A percentile compares a stretch with the other conserved stretches of the same genome.
These are phyloP conservation scores for Globisporangium alternatum DNA, from an alignment of 352 stramenopile genomes.

Conservation along the genomic window DNA sequence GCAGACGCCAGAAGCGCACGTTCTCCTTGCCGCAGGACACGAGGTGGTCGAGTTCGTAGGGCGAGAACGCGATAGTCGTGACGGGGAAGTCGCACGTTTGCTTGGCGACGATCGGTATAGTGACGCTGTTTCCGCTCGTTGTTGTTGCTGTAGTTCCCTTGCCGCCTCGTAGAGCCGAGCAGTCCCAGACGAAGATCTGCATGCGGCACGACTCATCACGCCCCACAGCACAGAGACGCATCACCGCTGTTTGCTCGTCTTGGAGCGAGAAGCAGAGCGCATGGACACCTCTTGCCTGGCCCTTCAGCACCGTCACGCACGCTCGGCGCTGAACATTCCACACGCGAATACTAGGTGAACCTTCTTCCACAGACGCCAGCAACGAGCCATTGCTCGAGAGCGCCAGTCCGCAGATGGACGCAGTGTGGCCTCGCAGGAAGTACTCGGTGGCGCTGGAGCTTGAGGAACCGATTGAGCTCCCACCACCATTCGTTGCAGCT, in stretches of 20 bases:
- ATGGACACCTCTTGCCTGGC: slow-evolving; percentile 42
- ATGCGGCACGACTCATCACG: slow-evolving; percentile 61
- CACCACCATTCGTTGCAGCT: slow-evolving; percentile 6
- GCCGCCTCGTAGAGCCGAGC: slow-evolving; percentile 19
- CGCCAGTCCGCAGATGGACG: slow-evolving; percentile 32
- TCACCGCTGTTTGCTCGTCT: slow-evolving; percentile 12
- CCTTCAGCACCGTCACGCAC: slow-evolving; percentile 49
- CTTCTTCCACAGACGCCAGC: slow-evolving; percentile 39
- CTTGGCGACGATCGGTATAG: slow-evolving; percentile 51
- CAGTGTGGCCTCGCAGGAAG: slow-evolving; percentile 42
- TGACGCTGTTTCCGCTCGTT: background rate
- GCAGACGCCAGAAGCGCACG: slow-evolving; percentile 89
- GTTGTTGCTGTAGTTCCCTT: background rate
- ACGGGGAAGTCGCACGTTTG: slow-evolving; percentile 89
- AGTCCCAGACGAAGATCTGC: slow-evolving; percentile 79
- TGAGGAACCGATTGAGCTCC: background rate
- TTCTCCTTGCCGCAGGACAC: slow-evolving; percentile 91
- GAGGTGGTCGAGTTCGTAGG: slow-evolving; percentile 76
- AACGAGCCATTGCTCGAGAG: slow-evolving; percentile 39
- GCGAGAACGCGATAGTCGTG: slow-evolving; percentile 69
- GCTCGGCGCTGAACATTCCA: slow-evolving; percentile 47
- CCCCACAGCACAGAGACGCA: slow-evolving; percentile 57
- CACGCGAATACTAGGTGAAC: slow-evolving; percentile 36
- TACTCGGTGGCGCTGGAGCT: slow-evolving; percentile 14
- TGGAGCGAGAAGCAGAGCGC: slow-evolving; percentile 45